Evolutionary conservation across 805 yeast species (phyloP).

Genomic region (Lipomyces kockii): DNA sequence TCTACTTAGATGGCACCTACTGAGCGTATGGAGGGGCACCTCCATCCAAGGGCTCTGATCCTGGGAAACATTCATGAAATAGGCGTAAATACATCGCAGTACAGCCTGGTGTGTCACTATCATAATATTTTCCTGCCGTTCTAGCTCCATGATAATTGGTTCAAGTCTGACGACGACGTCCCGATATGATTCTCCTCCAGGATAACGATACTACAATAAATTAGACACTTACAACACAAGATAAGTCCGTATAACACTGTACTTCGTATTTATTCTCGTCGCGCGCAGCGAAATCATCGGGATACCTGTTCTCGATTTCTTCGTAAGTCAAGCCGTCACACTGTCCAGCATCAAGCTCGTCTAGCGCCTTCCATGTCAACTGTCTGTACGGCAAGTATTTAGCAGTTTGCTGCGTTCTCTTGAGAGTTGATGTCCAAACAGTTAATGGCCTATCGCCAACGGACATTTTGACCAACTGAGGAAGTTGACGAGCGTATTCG

Average conservation of each 20-base stretch:
- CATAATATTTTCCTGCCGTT: constrained; percentile 92
- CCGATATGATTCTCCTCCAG: constrained; percentile 96
- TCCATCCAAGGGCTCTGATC: constrained; percentile 99
- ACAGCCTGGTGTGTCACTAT: constrained; percentile 99
- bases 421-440: constrained; percentile 94
- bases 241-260: neutral
- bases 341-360: constrained; percentile 95
- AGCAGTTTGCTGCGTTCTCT: constrained; percentile 92
- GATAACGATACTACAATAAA: constrained; percentile 67
- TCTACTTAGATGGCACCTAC: constrained; percentile 14
- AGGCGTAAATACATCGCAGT: constrained; percentile 92
- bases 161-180: constrained; percentile 94
- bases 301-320: constrained; percentile 80
- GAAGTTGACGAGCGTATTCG: constrained; percentile 79
- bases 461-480: constrained; percentile 70
- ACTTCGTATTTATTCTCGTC: constrained; percentile 90
- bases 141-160: constrained; percentile 98
- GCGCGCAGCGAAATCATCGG: constrained; percentile 93
- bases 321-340: constrained; percentile 98
- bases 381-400: constrained; percentile 77
- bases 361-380: constrained; percentile 94
- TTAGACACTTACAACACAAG: constrained; percentile 9
- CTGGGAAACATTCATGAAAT: constrained; percentile 97
- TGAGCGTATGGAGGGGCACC: constrained; percentile 93
- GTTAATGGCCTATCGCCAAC: constrained; percentile 64